phyloP scores from a whole-genome alignment of 2,329 filamentous ascomycete species.

The Exophiala mesophila region DNA sequence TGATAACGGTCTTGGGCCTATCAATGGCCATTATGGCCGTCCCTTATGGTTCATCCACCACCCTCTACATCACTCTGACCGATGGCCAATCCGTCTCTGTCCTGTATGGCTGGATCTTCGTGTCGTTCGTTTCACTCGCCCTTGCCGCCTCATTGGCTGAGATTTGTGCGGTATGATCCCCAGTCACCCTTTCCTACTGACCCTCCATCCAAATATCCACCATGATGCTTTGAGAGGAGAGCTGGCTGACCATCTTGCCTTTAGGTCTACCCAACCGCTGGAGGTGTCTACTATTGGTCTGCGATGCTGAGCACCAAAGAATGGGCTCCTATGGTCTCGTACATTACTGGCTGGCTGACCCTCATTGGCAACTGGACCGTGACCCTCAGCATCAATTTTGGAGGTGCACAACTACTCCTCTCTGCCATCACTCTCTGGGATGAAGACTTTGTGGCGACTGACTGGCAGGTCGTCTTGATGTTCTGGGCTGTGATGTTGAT shows the following conservation, averaged over 20 bases:
- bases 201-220: too few species aligned
- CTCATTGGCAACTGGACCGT: slow-evolving; percentile 70
- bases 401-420: slow-evolving; percentile 64
- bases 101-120: slow-evolving; percentile 65
- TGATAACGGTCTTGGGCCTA: slow-evolving; percentile 64
- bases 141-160: slow-evolving; percentile 65
- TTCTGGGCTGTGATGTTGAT: slow-evolving; percentile 68
- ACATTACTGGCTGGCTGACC: slow-evolving; percentile 67
- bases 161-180: slow-evolving; percentile 60
- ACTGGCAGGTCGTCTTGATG: slow-evolving; percentile 65
- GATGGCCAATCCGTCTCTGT: slow-evolving; percentile 66
- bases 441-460: slow-evolving; percentile 62
- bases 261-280: slow-evolving; percentile 55
- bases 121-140: slow-evolving; percentile 58
- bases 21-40: slow-evolving; percentile 72
- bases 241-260: too few species aligned
- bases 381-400: slow-evolving; percentile 62
- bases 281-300: slow-evolving; percentile 67
- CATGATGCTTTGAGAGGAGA: too few species aligned
- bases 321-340: slow-evolving; percentile 63
- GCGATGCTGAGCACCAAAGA: slow-evolving; percentile 62
- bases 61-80: slow-evolving; percentile 62
- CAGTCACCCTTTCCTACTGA: too few species aligned
- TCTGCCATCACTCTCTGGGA: slow-evolving; percentile 65
- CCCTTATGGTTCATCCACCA: slow-evolving; percentile 63